Evolutionary conservation across 2,329 filamentous ascomycete species (phyloP).

Genomic region (Verticillium klebahnii): DNA sequence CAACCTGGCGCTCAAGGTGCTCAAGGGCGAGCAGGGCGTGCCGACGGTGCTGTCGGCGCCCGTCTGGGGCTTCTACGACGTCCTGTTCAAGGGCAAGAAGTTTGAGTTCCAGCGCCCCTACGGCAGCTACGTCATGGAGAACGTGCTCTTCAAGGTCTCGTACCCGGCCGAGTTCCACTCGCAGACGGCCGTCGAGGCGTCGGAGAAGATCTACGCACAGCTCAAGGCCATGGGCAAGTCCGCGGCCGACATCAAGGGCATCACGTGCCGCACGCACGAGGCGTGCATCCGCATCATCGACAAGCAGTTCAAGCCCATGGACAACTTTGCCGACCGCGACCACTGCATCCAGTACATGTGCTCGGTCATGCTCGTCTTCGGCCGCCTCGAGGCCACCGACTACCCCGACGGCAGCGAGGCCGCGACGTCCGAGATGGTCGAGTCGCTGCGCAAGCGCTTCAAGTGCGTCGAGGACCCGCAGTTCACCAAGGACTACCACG

Average conservation of each 20-base stretch:
- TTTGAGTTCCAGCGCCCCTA: conserved; percentile 96
- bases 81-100: conserved; percentile 91
- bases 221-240: conserved; percentile 83
- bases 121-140: conserved; percentile 99
- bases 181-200: conserved; percentile 94
- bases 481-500: conserved; percentile 94
- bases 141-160: conserved; percentile 99
- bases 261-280: conserved; percentile 96
- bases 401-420: conserved; percentile 92
- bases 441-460: conserved; percentile 89
- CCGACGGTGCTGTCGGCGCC: conserved; percentile 90
- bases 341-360: conserved; percentile 99
- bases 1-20: conserved; percentile 84
- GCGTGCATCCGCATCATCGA: conserved; percentile 98
- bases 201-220: conserved; percentile 80
- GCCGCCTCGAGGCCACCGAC: conserved; percentile 87
- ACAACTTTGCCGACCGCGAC: conserved; percentile 99
- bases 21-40: conserved; percentile 85
- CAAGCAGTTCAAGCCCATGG: conserved; percentile 99
- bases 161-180: conserved; percentile 99
- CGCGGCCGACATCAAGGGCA: conserved; percentile 85
- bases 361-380: conserved; percentile 90
- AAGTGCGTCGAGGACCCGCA: conserved; percentile 93
- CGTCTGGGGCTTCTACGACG: conserved; percentile 98
- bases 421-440: conserved; percentile 82